Percentiles rank a stretch among this genome's conserved stretches.
These are phyloP conservation scores for Rosellinia necatrix DNA, from an alignment of 2,329 filamentous ascomycete species.

Conservation along the genomic window DNA sequence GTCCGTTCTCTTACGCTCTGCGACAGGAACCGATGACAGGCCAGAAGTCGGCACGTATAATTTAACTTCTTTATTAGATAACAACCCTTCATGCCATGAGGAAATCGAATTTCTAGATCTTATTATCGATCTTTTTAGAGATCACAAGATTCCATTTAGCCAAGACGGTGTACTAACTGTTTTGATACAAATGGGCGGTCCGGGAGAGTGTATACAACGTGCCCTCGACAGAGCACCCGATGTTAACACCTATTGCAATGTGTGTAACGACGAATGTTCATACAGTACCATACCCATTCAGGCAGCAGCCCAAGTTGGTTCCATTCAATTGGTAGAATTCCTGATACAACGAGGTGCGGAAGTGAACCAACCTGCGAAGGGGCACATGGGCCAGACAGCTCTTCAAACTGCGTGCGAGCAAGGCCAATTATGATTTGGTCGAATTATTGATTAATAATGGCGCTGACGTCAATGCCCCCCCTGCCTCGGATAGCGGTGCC, in stretches of 20 bases:
- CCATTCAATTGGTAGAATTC: conserved; percentile 7
- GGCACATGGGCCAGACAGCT: background rate
- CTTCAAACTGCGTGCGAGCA: conserved; percentile 1
- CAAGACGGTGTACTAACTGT: background rate
- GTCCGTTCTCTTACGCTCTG: background rate
- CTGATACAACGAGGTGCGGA: conserved; percentile 21
- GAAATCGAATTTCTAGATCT: background rate
- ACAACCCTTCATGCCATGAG: no score
- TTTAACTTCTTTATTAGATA: no score
- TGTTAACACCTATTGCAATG: background rate
- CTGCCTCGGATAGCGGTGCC: background rate
- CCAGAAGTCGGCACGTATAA: no score
- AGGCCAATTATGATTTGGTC: no score
- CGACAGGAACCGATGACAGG: background rate
- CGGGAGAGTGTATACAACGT: background rate
- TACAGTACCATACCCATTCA: background rate
- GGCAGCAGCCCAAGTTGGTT: background rate
- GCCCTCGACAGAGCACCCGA: background rate
- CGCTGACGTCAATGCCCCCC: conserved; percentile 11
- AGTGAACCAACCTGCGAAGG: conserved; percentile 18
- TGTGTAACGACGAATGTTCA: background rate
- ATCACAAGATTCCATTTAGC: background rate
- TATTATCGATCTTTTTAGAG: background rate
- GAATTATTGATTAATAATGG: background rate
- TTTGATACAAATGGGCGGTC: background rate